Base-by-base conservation (phyloP, 2,329 filamentous ascomycete species). In the Domatiomyces catenatus region DNA sequence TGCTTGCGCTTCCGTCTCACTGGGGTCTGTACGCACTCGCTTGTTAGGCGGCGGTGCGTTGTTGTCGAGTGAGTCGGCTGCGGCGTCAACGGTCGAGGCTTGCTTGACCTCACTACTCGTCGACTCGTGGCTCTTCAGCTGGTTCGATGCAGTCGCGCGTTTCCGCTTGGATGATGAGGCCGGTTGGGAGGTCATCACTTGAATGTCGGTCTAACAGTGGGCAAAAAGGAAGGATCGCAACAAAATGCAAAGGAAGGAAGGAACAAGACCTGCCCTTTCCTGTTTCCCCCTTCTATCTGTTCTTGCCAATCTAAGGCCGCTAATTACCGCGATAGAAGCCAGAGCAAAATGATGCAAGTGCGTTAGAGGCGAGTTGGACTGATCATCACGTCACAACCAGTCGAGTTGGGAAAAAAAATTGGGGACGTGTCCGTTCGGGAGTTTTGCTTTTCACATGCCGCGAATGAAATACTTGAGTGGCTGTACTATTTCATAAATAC, bases 21-120 rank as follows among this genome's bases (percentile, higher is more conserved):
- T 62, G 24, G 67, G 66, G 49, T 64, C 68, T 46, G 82, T 79
- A 58, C 88, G 82, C 60, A 84, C 80, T 56, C 89, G 81, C 73
- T 94, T 94, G 45, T 74, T 71, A 54, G 86, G 78, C 44, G 81
- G 81, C 19, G 62, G 55, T 61, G 77, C 73, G 54, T 71, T 71
- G 57, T 67, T 65, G 53, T 70, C 67, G 46, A 66, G 60, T 50
- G 70, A 64, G 48, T 68, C 64, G 52, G 76, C 84, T 15, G 86
- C 90, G 54, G 84, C 85, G 70, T 93, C 86, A 63, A 84, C 79
- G 36, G 86, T 89, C 17, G 84, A 87, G 36, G 84, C 75, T 65
- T 82, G 79, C 58, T 82, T 75, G 47, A 80, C 72, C 62, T 83
- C 77, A 50, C 79, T 75, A 52, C 76, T 70, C 59, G 69, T 63